A percentile compares a stretch with the other conserved stretches of the same genome.
phyloP scores from a whole-genome alignment of 108 stramenopile genomes.

The Discostella pseudostelligera region DNA sequence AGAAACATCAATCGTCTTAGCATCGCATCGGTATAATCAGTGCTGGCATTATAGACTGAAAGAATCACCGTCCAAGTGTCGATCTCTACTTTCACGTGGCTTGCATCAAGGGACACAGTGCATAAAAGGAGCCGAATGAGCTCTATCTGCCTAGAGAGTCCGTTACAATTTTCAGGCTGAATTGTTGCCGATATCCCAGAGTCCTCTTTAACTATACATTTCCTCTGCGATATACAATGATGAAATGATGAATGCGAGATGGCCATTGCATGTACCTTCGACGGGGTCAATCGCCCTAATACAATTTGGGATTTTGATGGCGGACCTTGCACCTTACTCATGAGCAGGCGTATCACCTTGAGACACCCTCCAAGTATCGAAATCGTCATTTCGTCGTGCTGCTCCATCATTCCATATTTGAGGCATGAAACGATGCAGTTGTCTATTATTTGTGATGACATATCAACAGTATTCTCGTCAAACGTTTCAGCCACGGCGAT shows the following conservation, averaged over 20 bases:
- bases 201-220: background rate
- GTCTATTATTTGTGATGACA: conserved; percentile 17
- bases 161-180: conserved; percentile 11
- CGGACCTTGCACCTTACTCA: conserved; percentile 4
- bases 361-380: conserved; percentile 37
- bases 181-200: background rate
- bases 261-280: conserved; percentile 45
- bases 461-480: conserved; percentile 10
- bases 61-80: conserved; percentile 44
- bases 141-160: conserved; percentile 31
- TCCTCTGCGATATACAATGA: conserved; percentile 11
- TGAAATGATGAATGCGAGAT: conserved; percentile 47
- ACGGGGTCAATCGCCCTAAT: conserved; percentile 20
- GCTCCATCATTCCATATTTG: conserved; percentile 43
- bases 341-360: conserved; percentile 29
- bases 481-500: conserved; percentile 14
- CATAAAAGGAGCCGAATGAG: conserved; percentile 48
- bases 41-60: conserved; percentile 47
- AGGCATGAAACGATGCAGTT: conserved; percentile 35
- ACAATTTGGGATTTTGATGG: background rate
- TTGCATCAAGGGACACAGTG: conserved; percentile 42
- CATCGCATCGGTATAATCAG: conserved; percentile 20
- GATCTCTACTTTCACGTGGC: conserved; percentile 28
- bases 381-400: conserved; percentile 6
- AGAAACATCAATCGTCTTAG: conserved; percentile 36